Base-by-base conservation (phyloP, 2,329 filamentous ascomycete species). In the Pleomassaria siparia region DNA sequence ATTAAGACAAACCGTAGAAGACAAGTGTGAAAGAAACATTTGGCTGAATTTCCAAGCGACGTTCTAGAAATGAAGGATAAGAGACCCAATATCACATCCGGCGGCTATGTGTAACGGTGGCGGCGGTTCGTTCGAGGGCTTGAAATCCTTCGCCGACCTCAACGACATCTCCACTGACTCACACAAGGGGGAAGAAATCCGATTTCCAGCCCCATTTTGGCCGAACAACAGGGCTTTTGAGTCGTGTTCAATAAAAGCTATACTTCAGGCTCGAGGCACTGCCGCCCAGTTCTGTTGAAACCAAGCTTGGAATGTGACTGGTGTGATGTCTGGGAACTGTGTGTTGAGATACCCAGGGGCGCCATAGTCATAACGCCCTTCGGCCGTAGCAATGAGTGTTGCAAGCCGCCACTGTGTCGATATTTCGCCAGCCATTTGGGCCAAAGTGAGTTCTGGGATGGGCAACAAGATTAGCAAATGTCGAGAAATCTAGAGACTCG, bases 311-410 rank as follows among this genome's bases (percentile, higher is more conserved):
- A 76, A 75, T 9, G 56, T 47, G 4, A 64, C 62, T 12, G 69
- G 59, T 29, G 46, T 55, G 29, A 75, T 57, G 21, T 73, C 66
- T 25, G 71, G 69, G 46, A 72, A 74, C 29, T 58, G 48, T 10
- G 57, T 49, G 63, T 88, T 87, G 44, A 89, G 70, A 51, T 83
- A 86, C 2, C 59, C 64, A 1, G 82, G 70, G 11, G 78, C 71
- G 2, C 74, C 71, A 56, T 87, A 87, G 53, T 85, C 81, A 60
- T 88, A 90, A 9, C 83, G 79, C 2, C 85, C 83, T 52, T 86
- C 80, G 15, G 82, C 82, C 0, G 87, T 89, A 25, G 84, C 85
- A 29, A 88, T 75, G 20, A 89, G 77, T 25, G 84, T 76, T 49
- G 84, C 79, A 41, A 86, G 58, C 4, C 73, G 72, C 47, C 67